Percentiles rank a stretch among this genome's conserved stretches.
Conservation (phyloP, 2,329 filamentous ascomycete species). For the Sporothrix pseudoabietina region DNA sequence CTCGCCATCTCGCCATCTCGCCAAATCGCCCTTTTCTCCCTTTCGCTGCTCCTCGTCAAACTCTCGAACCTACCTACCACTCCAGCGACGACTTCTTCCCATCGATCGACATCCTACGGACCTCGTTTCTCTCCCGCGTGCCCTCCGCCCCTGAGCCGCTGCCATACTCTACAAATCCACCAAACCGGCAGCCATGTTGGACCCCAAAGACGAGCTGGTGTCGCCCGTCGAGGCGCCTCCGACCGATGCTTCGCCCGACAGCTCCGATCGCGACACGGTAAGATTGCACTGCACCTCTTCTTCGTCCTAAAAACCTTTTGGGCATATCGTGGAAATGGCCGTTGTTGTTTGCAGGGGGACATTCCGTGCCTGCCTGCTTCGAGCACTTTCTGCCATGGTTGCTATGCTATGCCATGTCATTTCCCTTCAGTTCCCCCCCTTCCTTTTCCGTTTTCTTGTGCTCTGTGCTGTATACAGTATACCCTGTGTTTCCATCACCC, state of each 20-base stretch:
- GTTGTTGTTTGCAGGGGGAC: slow-evolving; percentile 16
- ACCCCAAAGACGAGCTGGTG: slow-evolving; percentile 29
- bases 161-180: neutral
- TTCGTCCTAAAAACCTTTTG: neutral
- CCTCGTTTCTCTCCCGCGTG: neutral
- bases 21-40: neutral
- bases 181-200: slow-evolving; percentile 29
- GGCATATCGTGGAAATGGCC: neutral
- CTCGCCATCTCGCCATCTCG: neutral
- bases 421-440: neutral
- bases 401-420: neutral
- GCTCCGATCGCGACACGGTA: slow-evolving; percentile 34
- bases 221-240: slow-evolving; percentile 23
- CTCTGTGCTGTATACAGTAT: neutral
- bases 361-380: neutral
- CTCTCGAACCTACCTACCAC: neutral
- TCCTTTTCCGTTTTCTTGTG: neutral
- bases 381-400: neutral
- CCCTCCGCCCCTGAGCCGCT: neutral
- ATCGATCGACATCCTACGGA: neutral
- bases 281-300: neutral
- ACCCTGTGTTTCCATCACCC: slow-evolving; percentile 2
- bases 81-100: neutral
- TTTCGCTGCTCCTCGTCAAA: neutral
- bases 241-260: slow-evolving; percentile 22